Evolutionary conservation across 2,329 filamentous ascomycete genomes (phyloP), one percentile per base, ranked within the genome.

Genomic region (Aspergillus tubingensis): DNA sequence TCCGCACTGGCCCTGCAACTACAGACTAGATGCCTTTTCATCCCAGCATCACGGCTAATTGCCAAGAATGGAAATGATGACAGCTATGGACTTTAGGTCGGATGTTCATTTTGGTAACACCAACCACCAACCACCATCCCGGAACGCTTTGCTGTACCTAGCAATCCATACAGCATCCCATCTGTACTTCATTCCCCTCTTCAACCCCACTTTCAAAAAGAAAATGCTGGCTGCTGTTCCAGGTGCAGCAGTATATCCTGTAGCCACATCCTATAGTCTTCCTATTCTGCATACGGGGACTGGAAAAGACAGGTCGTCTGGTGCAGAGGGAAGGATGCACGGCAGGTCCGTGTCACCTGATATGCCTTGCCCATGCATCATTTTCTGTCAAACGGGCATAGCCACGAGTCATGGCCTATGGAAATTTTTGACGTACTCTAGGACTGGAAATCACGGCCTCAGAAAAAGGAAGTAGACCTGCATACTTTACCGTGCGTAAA

Each of bases 271-370:
- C 23, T 32, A 30, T 27, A 50, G 23, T 21, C 41, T 11, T 44
- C 21, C 47, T 5, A 50, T 50, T 32, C 6, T 49, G 25, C 47
- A 30, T 17, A 30, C 47, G 47, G n/a, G 25, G 30, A 36, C 32
- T 27, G 10, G n/a, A 3, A 50, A 32, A 30, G 25, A 27, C 25
- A 17, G 25, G 23, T 50, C 8, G 47, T 50, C n/a, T 50, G 47
- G 25, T 23, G 44, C 21, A 49, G 47, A 19, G 47, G 13, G 27
- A 50, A 30, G 15, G 47, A 30, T 50, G 23, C 15, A n/a, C 47
- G 25, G 17, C 27, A 50, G 47, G 25, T 30, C 47, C 47, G 47
- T 50, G 47, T 50, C 47, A 50, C 47, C 47, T 50, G 47, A 50
- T 50, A 50, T 32, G 47, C 25, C 25, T 50, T 50, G 47, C 25